Evolutionary conservation across 768 basidiomycete genomes (phyloP), one percentile per base, ranked within the genome.

Genomic region (Boletus rex-veris): DNA sequence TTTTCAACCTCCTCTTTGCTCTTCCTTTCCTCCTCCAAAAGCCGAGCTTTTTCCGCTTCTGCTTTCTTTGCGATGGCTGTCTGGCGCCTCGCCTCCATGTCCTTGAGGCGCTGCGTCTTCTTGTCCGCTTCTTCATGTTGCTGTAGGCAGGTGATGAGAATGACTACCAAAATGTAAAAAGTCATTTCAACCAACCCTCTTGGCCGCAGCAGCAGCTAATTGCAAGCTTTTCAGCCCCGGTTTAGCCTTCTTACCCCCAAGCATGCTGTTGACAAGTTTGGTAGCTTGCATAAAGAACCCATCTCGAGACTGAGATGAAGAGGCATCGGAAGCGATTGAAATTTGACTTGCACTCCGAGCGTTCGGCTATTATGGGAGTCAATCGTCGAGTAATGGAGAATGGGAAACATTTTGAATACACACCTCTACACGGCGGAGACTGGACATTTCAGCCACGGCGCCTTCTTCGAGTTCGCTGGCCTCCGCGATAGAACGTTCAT

Each of bases 41-140:
- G 71, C 31, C 80, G 80, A 2, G 74, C 70, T 66, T 80, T 86
- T 68, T 90, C 90, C 62, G 91, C 89, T 46, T 90, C 89, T 1
- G 79, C 85, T 68, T 92, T 94, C 64, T 84, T 79, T 65, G 88
- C 84, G 53, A 78, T 67, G 19, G 80, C 84, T 40, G 73, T 81
- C 63, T 84, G 88, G n/a, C 91, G 84, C 41, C 91, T 79, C 43
- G 79, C 78, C 60, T 95, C 93, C 83, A 90, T 90, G 53, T 92
- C 88, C 60, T 84, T 91, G 54, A 88, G 71, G 26, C 87, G 77
- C 11, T 79, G 73, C 1, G 79, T 81, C 70, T 90, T 92, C 72
- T 87, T 91, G 58, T 91, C 92, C 33, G 80, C 79, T 65, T 91
- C 89, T 59, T 89, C 90, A 76, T 95, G 90, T 78, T 95, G 91